Evolutionary conservation across 2,329 filamentous ascomycete species (phyloP), one percentile per base, ranked within the genome.

Genomic region (Epichloe scottii): DNA sequence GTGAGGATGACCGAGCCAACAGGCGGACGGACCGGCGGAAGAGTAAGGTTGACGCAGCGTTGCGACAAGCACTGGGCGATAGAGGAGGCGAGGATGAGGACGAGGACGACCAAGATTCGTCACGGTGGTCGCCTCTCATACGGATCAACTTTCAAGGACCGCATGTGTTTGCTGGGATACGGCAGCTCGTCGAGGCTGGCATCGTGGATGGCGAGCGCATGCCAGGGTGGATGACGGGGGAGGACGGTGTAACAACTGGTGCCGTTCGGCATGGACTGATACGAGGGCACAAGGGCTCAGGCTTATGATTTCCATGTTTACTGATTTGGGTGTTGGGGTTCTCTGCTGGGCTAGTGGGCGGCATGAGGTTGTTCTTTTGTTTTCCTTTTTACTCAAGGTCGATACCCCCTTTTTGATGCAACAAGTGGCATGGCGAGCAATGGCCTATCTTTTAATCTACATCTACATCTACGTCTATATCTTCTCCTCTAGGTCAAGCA

Each of bases 141-240:
- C 75, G 77, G 19, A 66, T 95, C 10, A 82, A 79, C 0, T 86
- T 95, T 55, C 77, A 83, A 39, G 89, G 89, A 0, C 66, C 76
- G 0, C 87, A 95, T 62, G 82, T 95, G 3, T 91, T 94, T 68
- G 83, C 84, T 0, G 89, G 89, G 0, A 74, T 95, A 23, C 77
- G 87, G 46, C 81, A 85, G 60, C 73, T 95, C 34, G 85, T 91
- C 0, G 88, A 94, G 64, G 70, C 79, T 15, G 88, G 87, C 0
- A 74, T 87, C 48, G 71, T 95, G 26, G 81, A 94, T 62, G 84
- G 87, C 1, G 77, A 82, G 59, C 78, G 73, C 50, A 90, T 94
- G 85, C 89, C 89, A 0, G 85, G 85, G 0, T 95, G 89, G 88
- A 84, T 95, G 83, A 93, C 88, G 1, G 89, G 89, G 2, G 89